These are phyloP conservation scores for Coniferiporia weirii DNA, from an alignment of 1,284 basidiomycete species.

Conservation along the genomic window DNA sequence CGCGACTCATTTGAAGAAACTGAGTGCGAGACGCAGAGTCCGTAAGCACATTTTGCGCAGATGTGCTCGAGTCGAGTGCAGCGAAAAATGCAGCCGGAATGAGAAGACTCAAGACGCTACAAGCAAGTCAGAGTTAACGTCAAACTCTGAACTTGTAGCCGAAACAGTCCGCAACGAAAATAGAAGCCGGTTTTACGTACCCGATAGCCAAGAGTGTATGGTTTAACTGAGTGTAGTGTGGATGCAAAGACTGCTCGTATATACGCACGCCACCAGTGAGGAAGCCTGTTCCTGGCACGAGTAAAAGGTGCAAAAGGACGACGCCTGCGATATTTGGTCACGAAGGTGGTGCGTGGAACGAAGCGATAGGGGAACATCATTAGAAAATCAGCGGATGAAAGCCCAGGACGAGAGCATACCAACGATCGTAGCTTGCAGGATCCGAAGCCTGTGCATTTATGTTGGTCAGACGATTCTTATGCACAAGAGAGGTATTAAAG, in stretches of 20 bases:
- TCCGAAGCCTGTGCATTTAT: slow-evolving; percentile 29
- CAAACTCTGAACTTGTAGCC: background rate
- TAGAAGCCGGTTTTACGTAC: slow-evolving; percentile 29
- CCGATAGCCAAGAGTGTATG: slow-evolving; percentile 62
- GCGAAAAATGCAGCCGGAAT: slow-evolving; percentile 63
- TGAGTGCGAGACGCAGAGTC: slow-evolving; percentile 35
- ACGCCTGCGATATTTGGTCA: slow-evolving; percentile 37
- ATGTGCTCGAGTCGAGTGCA: slow-evolving; percentile 40
- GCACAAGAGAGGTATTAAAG: no score
- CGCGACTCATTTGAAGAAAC: slow-evolving; percentile 57
- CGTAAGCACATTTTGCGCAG: slow-evolving; percentile 30
- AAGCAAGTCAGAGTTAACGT: background rate
- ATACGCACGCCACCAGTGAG: slow-evolving; percentile 53
- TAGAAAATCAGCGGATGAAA: background rate
- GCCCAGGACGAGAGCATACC: slow-evolving; percentile 30
- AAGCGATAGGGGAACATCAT: background rate
- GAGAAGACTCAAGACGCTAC: slow-evolving; percentile 54
- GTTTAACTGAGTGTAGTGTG: slow-evolving; percentile 53
- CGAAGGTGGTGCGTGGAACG: background rate
- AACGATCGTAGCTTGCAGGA: slow-evolving; percentile 55
- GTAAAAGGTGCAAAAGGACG: slow-evolving; percentile 53
- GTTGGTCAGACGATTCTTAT: no score
- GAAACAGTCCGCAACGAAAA: background rate
- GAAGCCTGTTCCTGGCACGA: slow-evolving; percentile 57
- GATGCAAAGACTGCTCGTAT: slow-evolving; percentile 44